phyloP scores from a whole-genome alignment of 768 basidiomycete genomes.

The Suillus placidus region DNA sequence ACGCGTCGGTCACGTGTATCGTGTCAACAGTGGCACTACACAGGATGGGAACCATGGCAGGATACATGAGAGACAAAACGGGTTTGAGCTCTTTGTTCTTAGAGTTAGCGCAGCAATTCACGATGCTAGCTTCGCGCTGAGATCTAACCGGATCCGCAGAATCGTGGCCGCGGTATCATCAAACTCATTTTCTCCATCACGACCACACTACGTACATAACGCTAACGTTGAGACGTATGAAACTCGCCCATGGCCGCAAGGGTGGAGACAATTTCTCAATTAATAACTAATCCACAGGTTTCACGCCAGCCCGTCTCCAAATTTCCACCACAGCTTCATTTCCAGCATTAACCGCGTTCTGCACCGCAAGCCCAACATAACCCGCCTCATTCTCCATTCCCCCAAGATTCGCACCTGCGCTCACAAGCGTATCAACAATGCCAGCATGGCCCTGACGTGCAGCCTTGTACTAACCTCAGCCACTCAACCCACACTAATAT shows the following conservation, averaged over 20 bases:
- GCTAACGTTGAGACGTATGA: not conserved
- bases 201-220: not conserved
- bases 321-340: conserved; percentile 49
- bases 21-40: not conserved
- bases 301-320: conserved; percentile 59
- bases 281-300: not conserved
- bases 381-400: conserved; percentile 61
- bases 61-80: not conserved
- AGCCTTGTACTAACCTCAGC: conserved; percentile 48
- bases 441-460: conserved; percentile 68
- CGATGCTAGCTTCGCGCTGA: not conserved
- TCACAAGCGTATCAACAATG: conserved; percentile 65
- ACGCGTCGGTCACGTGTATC: conserved; percentile 9
- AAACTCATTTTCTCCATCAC: not conserved
- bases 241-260: not conserved
- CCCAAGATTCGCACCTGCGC: conserved; percentile 75
- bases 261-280: not conserved
- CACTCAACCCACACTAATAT: not conserved
- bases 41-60: not conserved
- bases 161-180: not conserved
- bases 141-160: not conserved
- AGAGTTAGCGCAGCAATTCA: not conserved
- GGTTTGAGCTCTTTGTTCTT: not conserved
- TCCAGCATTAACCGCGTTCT: conserved; percentile 39
- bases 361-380: conserved; percentile 53